Conservation (phyloP, 768 basidiomycete species). For the Lyophyllum decastes region DNA sequence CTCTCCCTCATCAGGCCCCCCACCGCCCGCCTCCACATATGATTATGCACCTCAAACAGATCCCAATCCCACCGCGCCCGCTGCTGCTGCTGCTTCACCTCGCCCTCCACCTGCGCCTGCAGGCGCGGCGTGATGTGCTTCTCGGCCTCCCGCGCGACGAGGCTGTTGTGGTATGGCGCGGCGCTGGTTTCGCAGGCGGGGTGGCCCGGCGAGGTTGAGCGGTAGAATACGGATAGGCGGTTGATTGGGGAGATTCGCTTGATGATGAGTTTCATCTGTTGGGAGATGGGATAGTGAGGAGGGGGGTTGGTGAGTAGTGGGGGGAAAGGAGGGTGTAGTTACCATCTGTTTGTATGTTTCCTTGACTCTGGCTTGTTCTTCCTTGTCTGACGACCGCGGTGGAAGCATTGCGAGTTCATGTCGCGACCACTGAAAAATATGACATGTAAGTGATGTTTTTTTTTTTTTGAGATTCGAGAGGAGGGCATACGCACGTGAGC, state of each 20-base stretch:
- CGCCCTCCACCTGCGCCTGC: constrained; percentile 16
- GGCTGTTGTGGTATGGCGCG: constrained; percentile 19
- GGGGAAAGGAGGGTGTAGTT: background rate
- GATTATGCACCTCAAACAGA: constrained; percentile 25
- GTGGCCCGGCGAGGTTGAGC: constrained; percentile 28
- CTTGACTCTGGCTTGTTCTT: constrained; percentile 28
- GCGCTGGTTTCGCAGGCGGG: constrained; percentile 21
- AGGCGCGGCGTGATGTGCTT: constrained; percentile 20
- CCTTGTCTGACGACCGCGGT: constrained; percentile 19
- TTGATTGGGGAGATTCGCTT: constrained; percentile 21
- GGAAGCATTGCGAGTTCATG: constrained; percentile 29
- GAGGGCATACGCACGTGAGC: constrained; percentile 24
- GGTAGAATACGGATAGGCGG: constrained; percentile 23
- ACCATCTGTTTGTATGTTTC: constrained; percentile 31
- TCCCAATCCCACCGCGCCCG: constrained; percentile 30
- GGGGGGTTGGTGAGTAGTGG: too few relatives aligned
- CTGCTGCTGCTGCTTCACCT: constrained; percentile 22
- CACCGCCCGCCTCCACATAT: constrained; percentile 20
- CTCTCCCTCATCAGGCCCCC: constrained; percentile 16
- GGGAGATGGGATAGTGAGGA: background rate
- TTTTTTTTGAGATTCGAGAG: too few relatives aligned
- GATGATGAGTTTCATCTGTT: constrained; percentile 23
- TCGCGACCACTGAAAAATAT: constrained; percentile 27
- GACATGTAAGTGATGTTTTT: background rate
- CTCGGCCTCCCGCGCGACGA: constrained; percentile 19